These are phyloP conservation scores for Citrus medica DNA, from an alignment of 345 rosid genomes.

Conservation along the genomic window DNA sequence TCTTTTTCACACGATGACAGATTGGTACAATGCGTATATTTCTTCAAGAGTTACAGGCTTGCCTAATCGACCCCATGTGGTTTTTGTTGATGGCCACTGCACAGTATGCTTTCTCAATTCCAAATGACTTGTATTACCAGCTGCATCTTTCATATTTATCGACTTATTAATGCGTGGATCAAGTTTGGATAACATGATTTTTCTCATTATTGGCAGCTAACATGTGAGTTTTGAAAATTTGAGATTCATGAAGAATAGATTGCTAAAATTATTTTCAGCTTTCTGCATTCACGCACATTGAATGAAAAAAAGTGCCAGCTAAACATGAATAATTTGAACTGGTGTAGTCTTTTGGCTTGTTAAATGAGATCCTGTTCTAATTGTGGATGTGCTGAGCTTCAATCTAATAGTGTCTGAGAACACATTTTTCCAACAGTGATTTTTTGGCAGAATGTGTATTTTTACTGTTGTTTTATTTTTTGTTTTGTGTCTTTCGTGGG, in stretches of 20 bases:
- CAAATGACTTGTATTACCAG: neutral
- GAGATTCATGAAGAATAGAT: neutral
- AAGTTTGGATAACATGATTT: neutral
- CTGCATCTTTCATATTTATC: neutral
- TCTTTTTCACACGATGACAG: slow-evolving; percentile 85
- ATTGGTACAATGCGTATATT: slow-evolving; percentile 91
- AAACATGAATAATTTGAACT: neutral
- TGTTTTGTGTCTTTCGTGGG: neutral
- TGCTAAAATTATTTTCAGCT: neutral
- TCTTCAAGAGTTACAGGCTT: slow-evolving; percentile 83
- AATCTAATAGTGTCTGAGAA: neutral
- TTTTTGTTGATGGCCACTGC: slow-evolving; percentile 88
- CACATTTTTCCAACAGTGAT: neutral
- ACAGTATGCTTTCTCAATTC: slow-evolving; percentile 37
- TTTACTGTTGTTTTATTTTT: neutral
- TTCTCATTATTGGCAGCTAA: neutral
- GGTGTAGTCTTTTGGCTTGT: neutral
- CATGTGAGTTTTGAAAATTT: neutral
- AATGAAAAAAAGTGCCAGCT: neutral
- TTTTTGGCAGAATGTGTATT: neutral
- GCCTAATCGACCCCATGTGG: slow-evolving; percentile 78
- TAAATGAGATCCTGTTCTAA: neutral
- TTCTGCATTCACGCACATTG: neutral
- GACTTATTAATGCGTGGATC: neutral
- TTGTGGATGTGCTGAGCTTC: neutral